Evolutionary conservation across 2,329 filamentous ascomycete species (phyloP), one percentile per base, ranked within the genome.

Genomic region (Gliomastix tumulicola): DNA sequence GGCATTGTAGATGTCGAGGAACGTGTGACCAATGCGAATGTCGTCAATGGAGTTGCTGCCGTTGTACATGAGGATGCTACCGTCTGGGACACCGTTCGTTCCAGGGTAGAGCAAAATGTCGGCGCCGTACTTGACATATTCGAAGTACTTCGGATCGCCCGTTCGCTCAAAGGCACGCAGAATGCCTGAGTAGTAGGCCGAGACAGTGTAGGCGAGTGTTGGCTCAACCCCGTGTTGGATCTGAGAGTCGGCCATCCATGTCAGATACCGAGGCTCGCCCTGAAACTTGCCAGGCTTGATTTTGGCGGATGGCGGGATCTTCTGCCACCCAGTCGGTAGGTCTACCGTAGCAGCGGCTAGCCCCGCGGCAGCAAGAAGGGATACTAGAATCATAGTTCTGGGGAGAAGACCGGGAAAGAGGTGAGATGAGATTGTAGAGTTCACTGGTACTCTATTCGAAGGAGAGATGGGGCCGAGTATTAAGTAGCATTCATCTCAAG

Each of bases 1-100:
- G 38, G 59, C 49, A 43, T 65, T 60, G 44, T 70, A 69, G 56
- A 70, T 64, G 43, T 59, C 69, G 2, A 76, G 56, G 27, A 72
- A 55, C 46, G 69, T 71, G 44, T 70, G 64, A 6, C 71, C 73
- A 21, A 75, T 60, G 6, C 72, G 67, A 41, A 74, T 64, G 39
- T 75, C 66, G 41, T 72, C 68, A 1, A 72, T 57, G 4, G 68
- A 71, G 55, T 74, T 68, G 47, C 62, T 65, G 3, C 54, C 53
- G 11, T 62, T 51, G 37, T 68, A 59, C 58, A 69, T 76, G 13
- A 57, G 55, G 12, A 54, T 52, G 38, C 74, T 54, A 5, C 62
- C 66, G 11, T 72, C 72, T n/a, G 56, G 44, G 5, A n/a, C n/a
- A n/a, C 49, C 49, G 22, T 51, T 39, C 34, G 70, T 52, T 18